Percentiles rank a stretch among this genome's conserved stretches.
phyloP scores from a whole-genome alignment of 1,284 basidiomycete species.

The Pseudozyma thailandica region DNA sequence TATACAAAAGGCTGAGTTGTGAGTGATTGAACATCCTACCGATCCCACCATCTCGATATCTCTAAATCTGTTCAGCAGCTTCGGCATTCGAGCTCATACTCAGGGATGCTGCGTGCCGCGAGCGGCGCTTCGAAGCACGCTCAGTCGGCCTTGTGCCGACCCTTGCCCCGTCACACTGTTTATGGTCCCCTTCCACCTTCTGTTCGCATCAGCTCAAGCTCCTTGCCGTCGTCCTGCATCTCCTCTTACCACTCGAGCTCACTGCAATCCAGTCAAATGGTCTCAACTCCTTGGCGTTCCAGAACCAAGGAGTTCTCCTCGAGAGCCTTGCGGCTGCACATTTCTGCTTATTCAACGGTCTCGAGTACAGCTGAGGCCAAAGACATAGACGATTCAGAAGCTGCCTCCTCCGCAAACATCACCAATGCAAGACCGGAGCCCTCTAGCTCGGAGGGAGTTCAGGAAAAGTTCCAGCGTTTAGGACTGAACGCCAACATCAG shows the following conservation, averaged over 20 bases:
- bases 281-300: neutral
- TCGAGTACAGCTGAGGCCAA: neutral
- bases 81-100: no score
- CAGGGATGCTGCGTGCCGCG: constrained; percentile 20
- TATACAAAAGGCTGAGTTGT: neutral
- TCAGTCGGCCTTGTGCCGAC: constrained; percentile 7
- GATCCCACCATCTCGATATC: no score
- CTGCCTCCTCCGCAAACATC: no score
- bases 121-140: constrained; percentile 18
- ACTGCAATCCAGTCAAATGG: neutral
- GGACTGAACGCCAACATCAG: constrained; percentile 53
- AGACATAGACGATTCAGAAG: neutral
- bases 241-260: neutral
- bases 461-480: constrained; percentile 38
- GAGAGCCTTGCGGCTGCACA: neutral
- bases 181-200: neutral
- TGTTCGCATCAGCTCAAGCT: neutral
- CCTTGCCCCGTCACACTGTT: neutral
- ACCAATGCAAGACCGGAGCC: no score
- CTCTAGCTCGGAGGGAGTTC: constrained; percentile 26
- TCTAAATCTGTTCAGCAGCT: no score
- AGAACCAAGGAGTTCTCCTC: neutral
- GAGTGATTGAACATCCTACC: neutral
- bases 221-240: neutral
- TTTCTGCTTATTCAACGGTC: neutral